Percentiles rank a stretch among this genome's conserved stretches.
These are phyloP conservation scores for Podila verticillata DNA, from an alignment of 192 early-diverging fungal genomes.

Conservation along the genomic window DNA sequence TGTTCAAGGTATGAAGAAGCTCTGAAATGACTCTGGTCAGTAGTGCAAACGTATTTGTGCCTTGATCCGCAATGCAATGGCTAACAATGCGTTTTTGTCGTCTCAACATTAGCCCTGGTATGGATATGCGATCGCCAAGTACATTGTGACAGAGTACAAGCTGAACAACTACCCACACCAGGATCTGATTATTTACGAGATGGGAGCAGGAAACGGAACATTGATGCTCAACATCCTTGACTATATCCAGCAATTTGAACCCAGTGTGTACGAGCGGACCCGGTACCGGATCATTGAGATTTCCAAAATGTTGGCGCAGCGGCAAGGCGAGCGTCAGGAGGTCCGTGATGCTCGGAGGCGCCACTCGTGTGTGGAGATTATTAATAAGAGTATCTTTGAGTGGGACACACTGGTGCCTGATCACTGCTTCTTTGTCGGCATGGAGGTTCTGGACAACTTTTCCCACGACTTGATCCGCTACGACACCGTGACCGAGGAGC, in stretches of 20 bases:
- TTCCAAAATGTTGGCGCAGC: conserved; percentile 79
- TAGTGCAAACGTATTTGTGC: neutral
- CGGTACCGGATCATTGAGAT: conserved; percentile 96
- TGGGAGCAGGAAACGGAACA: conserved; percentile 97
- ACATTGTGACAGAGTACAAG: conserved; percentile 84
- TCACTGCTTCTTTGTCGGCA: conserved; percentile 91
- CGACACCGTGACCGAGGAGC: conserved; percentile 73
- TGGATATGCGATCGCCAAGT: conserved; percentile 90
- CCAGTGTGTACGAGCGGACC: conserved; percentile 79
- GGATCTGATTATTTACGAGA: conserved; percentile 90
- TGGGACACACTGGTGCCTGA: conserved; percentile 78
- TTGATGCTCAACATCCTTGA: conserved; percentile 94
- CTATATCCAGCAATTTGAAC: conserved; percentile 80
- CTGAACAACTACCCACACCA: conserved; percentile 64
- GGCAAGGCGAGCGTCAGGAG: conserved; percentile 66
- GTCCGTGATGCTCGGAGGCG: conserved; percentile 44
- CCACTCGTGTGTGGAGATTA: conserved; percentile 75
- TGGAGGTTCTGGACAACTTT: conserved; percentile 99
- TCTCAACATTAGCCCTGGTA: conserved; percentile 78
- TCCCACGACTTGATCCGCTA: conserved; percentile 96
- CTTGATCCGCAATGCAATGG: neutral
- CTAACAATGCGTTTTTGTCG: no score
- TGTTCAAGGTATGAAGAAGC: conserved; percentile 74
- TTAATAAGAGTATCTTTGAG: conserved; percentile 94
- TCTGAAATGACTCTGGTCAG: neutral